A percentile compares a stretch with the other conserved stretches of the same genome.
Evolutionary conservation across 345 rosid species (phyloP).

Genomic region (Gossypium turneri): DNA sequence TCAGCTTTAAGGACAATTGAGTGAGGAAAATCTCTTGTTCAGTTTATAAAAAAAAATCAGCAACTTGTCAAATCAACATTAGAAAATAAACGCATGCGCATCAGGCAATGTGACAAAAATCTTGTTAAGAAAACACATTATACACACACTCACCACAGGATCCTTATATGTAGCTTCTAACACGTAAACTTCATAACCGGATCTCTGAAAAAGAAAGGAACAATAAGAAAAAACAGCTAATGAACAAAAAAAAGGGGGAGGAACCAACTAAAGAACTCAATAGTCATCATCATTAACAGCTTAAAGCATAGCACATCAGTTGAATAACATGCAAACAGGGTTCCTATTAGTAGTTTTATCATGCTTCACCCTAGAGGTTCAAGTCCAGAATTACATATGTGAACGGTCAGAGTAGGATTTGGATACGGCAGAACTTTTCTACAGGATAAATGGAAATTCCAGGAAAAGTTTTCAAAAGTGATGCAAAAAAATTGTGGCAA

Average conservation of each 20-base stretch:
- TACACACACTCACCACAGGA: conserved; percentile 59
- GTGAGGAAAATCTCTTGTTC: conserved; percentile 5
- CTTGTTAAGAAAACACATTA: neutral
- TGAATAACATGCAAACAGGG: neutral
- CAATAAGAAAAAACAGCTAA: conserved; percentile 24
- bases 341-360: neutral
- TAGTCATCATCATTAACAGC: conserved; percentile 6
- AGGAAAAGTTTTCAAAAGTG: neutral
- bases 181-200: conserved; percentile 89
- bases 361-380: neutral
- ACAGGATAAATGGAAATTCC: neutral
- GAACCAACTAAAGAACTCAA: neutral
- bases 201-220: conserved; percentile 54
- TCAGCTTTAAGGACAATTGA: conserved; percentile 14
- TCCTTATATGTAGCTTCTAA: conserved; percentile 85
- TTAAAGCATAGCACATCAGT: neutral
- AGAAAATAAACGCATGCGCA: neutral
- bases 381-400: neutral
- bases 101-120: neutral
- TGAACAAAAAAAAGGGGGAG: neutral
- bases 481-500: neutral
- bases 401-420: neutral
- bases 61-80: conserved; percentile 10
- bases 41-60: conserved; percentile 1
- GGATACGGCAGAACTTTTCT: conserved; percentile 2